Conservation (phyloP, 495 filamentous ascomycete genomes). For the Aspergillus campestris region DNA sequence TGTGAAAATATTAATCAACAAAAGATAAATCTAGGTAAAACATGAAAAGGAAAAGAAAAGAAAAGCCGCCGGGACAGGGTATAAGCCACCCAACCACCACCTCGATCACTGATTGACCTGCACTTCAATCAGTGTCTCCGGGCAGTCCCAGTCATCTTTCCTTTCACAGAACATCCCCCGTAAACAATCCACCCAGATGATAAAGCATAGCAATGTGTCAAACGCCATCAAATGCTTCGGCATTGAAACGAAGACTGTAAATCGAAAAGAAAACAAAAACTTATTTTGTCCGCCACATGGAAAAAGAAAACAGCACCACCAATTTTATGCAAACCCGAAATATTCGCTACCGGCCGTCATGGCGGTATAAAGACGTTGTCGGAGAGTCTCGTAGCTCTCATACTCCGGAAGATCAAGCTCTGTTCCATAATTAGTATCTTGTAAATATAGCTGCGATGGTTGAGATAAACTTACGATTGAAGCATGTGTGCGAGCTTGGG, state of each 20-base stretch:
- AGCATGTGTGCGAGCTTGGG: conserved; percentile 95
- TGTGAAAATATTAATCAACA: not conserved
- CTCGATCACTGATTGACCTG: conserved; percentile 28
- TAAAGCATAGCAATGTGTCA: conserved; percentile 9
- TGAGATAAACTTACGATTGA: conserved; percentile 76
- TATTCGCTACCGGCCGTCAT: conserved; percentile 95
- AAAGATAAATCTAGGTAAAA: conserved; percentile 1
- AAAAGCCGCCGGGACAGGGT: not conserved
- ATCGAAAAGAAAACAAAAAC: conserved; percentile 4
- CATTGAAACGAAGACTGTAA: conserved; percentile 15
- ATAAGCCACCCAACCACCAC: not conserved
- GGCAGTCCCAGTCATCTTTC: conserved; percentile 8
- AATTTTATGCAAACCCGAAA: conserved; percentile 83
- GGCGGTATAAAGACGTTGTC: conserved; percentile 81
- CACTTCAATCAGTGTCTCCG: conserved; percentile 29
- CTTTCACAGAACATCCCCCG: conserved; percentile 5
- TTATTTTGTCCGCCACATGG: not conserved
- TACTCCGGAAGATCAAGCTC: conserved; percentile 99
- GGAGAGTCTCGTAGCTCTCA: conserved; percentile 86
- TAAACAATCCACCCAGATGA: conserved; percentile 12
- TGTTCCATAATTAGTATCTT: conserved; percentile 37
- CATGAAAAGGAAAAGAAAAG: conserved; percentile 3
- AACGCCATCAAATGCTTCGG: conserved; percentile 45
- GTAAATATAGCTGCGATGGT: not conserved
- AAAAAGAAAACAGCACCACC: conserved; percentile 7